A percentile compares a stretch with the other conserved stretches of the same genome.
phyloP scores from a whole-genome alignment of 768 basidiomycete species.

The Mycena floridula region DNA sequence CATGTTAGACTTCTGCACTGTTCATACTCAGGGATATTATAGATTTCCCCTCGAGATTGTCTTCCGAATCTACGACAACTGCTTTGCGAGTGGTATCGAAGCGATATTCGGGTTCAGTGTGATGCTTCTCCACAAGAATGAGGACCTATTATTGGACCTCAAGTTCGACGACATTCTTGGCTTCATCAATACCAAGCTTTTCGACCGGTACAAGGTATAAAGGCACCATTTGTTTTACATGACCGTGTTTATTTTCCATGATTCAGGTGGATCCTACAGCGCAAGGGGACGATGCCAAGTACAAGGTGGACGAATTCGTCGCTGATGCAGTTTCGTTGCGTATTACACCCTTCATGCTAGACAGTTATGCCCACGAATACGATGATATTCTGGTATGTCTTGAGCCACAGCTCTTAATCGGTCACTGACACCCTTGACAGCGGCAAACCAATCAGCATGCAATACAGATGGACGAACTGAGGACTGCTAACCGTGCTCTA shows the following conservation, averaged over 20 bases:
- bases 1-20: not conserved
- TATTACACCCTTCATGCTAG: slow-evolving; percentile 96
- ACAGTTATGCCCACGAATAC: slow-evolving; percentile 84
- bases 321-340: slow-evolving; percentile 77
- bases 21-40: slow-evolving; percentile 1
- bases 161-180: slow-evolving; percentile 90
- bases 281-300: slow-evolving; percentile 32
- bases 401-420: not conserved
- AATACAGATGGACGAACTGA: slow-evolving; percentile 74
- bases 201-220: slow-evolving; percentile 73
- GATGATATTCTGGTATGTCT: slow-evolving; percentile 59
- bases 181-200: slow-evolving; percentile 75
- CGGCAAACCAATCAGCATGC: slow-evolving; percentile 79
- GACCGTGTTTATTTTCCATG: too few relatives aligned
- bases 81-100: slow-evolving; percentile 94
- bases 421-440: slow-evolving; percentile 16
- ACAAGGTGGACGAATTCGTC: slow-evolving; percentile 79
- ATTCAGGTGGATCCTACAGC: too few relatives aligned
- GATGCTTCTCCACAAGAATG: slow-evolving; percentile 81
- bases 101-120: slow-evolving; percentile 95
- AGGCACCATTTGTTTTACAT: not conserved
- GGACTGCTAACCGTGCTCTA: slow-evolving; percentile 72
- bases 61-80: slow-evolving; percentile 94
- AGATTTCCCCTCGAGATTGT: slow-evolving; percentile 95
- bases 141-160: slow-evolving; percentile 66